These are phyloP conservation scores for Asterionellopsis glacialis DNA, from an alignment of 108 stramenopile species.

Conservation along the genomic window DNA sequence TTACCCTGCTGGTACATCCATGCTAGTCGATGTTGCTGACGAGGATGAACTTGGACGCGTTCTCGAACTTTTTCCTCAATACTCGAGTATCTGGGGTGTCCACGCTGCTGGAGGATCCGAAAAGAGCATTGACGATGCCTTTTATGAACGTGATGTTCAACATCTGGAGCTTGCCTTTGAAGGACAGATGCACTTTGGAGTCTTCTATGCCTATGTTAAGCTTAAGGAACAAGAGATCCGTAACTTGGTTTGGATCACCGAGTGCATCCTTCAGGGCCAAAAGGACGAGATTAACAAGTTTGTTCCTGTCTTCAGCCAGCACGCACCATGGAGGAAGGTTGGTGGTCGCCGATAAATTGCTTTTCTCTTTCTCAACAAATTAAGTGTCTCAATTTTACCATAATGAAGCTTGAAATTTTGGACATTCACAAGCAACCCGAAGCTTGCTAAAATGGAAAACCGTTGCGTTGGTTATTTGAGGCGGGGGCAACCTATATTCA, in stretches of 20 bases:
- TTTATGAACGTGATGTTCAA: conserved; percentile 97
- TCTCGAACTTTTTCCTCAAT: conserved; percentile 87
- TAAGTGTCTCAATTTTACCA: background rate
- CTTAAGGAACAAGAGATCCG: conserved; percentile 99
- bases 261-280: conserved; percentile 98
- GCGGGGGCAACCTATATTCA: too few species aligned
- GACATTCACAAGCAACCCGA: too few species aligned
- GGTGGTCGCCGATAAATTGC: conserved; percentile 7
- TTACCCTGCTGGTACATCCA: conserved; percentile 94
- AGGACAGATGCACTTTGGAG: conserved; percentile 97
- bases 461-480: too few species aligned
- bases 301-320: conserved; percentile 92
- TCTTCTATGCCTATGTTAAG: conserved; percentile 98
- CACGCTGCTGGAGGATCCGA: conserved; percentile 77
- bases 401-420: too few species aligned
- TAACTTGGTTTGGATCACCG: conserved; percentile 99
- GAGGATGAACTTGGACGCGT: conserved; percentile 89
- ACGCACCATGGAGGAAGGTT: conserved; percentile 87
- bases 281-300: conserved; percentile 98
- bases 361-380: background rate
- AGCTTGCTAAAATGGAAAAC: too few species aligned
- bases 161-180: conserved; percentile 96
- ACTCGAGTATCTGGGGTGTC: conserved; percentile 90
- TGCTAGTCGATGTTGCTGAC: conserved; percentile 85
- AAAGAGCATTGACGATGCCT: conserved; percentile 96